Percentiles rank a stretch among this genome's conserved stretches.
Conservation (phyloP, 1,284 basidiomycete genomes). For the Puccinia polysora region DNA sequence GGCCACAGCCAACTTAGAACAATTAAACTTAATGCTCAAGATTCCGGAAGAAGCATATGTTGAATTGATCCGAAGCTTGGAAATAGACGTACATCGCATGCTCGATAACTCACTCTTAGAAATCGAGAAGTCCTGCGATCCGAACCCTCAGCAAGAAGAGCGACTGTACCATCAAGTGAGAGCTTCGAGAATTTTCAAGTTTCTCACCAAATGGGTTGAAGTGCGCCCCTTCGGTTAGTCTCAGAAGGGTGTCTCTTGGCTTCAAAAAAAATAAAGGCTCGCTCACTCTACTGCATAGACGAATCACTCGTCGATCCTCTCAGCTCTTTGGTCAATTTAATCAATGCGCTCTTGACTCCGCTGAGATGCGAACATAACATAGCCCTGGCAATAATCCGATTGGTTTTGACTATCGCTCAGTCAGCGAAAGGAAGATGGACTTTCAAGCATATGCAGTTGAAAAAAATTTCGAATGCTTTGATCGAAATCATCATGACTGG, state of each 20-base stretch:
- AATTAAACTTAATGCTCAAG: slow-evolving; percentile 1
- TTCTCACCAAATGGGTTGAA: slow-evolving; percentile 13
- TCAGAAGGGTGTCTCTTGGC: too few species aligned
- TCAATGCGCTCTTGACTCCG: slow-evolving; percentile 10
- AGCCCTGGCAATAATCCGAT: slow-evolving; percentile 1
- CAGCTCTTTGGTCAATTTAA: neutral
- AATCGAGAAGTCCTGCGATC: slow-evolving; percentile 1
- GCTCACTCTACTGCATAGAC: neutral
- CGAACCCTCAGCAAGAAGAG: neutral
- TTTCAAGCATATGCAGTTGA: neutral
- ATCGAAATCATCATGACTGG: slow-evolving; percentile 6
- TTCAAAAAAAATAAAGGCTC: neutral
- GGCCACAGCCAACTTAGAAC: neutral
- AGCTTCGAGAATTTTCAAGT: slow-evolving; percentile 5
- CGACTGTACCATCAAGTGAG: neutral
- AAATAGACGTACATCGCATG: neutral
- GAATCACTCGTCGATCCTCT: neutral
- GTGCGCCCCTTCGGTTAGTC: neutral
- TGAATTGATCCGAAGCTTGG: slow-evolving; percentile 2
- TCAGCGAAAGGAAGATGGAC: neutral
- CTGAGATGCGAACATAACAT: slow-evolving; percentile 3
- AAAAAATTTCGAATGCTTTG: slow-evolving; percentile 4
- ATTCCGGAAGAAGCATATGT: neutral
- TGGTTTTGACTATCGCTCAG: slow-evolving; percentile 3
- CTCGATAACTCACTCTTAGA: slow-evolving; percentile 14